Base-by-base conservation (phyloP, 495 filamentous ascomycete species). In the Rhypophila decipiens region DNA sequence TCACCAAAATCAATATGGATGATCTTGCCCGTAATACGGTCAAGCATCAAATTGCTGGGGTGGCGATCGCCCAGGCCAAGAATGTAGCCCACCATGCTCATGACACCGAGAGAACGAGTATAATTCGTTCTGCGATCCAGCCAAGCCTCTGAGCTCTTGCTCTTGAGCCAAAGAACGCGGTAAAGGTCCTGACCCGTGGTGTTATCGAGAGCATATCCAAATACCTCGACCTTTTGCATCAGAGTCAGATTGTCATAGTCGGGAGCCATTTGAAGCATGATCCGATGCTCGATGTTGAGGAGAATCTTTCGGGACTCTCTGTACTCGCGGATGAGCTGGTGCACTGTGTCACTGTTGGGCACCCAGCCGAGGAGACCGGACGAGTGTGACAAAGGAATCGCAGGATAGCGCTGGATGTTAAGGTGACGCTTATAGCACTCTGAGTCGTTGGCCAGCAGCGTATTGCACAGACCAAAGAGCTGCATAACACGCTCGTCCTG, bases 51-150 rank as follows among this genome's bases (percentile, higher is more conserved):
- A 59, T 99, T 99, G 44, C 88, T 95, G 23, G 93, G 93, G 69
- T 99, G 93, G 24, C 93, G 82, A 64, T 99, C 93, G 24, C 93
- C 93, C 36, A 99, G 76, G 52, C 93, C 93, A 35, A 99, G 85
- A 58, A 99, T 96, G 60, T 99, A 97, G 46, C 93, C 93, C 8
- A 96, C 93, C 91, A 99, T 99, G n/a, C 90, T 96, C 93, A 97
- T 99, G 48, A 96, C 94, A 53, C 88, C 93, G 12, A 97, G 78
- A 12, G 93, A 97, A 45, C 93, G 85, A 33, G 94, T 97, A 70
- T 97, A 99, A 58, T 96, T 99, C 3, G 93, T 97, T 17, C 93
- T 86, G 39, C 93, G 79, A 60, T 96, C 91, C 39, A 99, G 80
- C 93, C 93, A 99, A 5, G 90, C 84, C 63, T 99, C 93, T 0